Conservation (phyloP, 495 filamentous ascomycete genomes). For the Apodospora peruviana region DNA sequence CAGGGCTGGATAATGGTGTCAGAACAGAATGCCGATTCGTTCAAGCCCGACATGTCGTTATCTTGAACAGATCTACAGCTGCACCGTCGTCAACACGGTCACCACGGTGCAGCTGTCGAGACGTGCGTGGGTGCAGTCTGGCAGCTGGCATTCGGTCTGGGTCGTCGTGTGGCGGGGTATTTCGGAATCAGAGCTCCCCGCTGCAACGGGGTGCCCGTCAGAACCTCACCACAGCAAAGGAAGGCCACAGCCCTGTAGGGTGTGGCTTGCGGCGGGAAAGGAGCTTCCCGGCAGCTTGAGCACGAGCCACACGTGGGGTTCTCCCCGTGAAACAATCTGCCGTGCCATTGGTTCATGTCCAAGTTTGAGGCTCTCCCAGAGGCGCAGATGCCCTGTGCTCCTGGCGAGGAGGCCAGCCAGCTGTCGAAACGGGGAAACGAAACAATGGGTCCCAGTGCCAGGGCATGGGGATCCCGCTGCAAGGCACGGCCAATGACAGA, state of each 20-base stretch:
- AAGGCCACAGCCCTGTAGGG: background rate
- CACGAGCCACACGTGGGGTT: constrained; percentile 1
- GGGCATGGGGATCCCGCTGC: background rate
- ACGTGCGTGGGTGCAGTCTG: too few species aligned
- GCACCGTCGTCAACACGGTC: too few species aligned
- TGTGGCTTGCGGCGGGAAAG: background rate
- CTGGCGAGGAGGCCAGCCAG: background rate
- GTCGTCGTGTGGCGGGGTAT: too few species aligned
- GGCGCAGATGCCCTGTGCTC: background rate
- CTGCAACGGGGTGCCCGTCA: background rate
- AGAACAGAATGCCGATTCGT: too few species aligned
- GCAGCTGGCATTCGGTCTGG: too few species aligned
- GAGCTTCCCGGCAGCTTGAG: background rate
- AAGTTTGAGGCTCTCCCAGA: background rate
- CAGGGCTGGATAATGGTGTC: too few species aligned
- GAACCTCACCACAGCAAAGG: background rate
- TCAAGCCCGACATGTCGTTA: too few species aligned
- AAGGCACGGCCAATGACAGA: background rate
- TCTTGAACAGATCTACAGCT: too few species aligned
- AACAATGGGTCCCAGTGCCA: background rate
- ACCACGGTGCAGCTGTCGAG: too few species aligned
- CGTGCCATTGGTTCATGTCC: background rate
- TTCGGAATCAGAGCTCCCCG: background rate
- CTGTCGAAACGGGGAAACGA: too few species aligned
- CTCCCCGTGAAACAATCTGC: too few species aligned